Percentiles rank a stretch among this genome's conserved stretches.
Evolutionary conservation across 257 asterid genomes (phyloP).

Genomic region (Solanum peruvianum): DNA sequence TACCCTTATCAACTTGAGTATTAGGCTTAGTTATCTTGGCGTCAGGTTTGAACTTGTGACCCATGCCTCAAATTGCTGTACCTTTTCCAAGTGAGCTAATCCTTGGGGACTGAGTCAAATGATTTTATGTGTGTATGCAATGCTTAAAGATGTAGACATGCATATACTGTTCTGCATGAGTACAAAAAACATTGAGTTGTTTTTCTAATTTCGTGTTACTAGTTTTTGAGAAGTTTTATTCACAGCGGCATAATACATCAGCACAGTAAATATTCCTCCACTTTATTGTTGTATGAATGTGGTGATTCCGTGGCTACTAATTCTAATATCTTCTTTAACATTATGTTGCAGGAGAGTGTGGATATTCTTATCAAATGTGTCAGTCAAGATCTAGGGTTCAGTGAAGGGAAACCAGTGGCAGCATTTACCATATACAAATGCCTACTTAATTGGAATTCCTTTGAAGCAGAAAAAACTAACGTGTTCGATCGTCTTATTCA

Average conservation of each 20-base stretch:
- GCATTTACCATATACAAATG: conserved; percentile 82
- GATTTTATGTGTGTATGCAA: not conserved
- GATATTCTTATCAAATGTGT: conserved; percentile 60
- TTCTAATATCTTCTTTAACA: not conserved
- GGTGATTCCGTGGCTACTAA: not conserved
- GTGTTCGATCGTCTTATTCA: conserved; percentile 83
- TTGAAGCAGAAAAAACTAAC: conserved; percentile 72
- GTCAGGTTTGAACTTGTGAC: not conserved
- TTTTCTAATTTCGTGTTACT: not conserved
- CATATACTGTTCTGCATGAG: not conserved
- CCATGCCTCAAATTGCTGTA: not conserved
- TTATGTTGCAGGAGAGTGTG: conserved; percentile 43
- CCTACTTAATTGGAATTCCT: conserved; percentile 71
- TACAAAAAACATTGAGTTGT: not conserved
- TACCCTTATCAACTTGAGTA: not conserved
- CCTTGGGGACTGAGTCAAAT: not conserved
- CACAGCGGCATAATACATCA: not conserved
- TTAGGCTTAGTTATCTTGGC: not conserved
- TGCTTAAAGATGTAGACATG: not conserved
- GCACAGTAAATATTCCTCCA: not conserved
- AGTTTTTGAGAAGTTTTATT: not conserved
- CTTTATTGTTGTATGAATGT: not conserved
- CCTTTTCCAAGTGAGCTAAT: not conserved
- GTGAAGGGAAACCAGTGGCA: conserved; percentile 85
- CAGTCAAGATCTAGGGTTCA: conserved; percentile 57